phyloP scores from a whole-genome alignment of 495 filamentous ascomycete genomes.

The Endocarpon pusillum region DNA sequence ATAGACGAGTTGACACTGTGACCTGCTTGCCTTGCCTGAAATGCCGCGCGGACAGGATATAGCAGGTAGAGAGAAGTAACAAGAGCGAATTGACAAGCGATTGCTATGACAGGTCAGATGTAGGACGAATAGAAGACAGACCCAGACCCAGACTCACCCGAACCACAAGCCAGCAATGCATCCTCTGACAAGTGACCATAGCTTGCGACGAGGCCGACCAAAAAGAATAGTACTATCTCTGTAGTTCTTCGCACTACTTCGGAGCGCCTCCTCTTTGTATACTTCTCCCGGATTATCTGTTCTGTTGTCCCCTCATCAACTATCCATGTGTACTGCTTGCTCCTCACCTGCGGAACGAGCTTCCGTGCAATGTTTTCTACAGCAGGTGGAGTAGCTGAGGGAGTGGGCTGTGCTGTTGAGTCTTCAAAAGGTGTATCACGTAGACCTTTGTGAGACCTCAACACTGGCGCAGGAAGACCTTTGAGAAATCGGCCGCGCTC shows the following conservation, averaged over 20 bases:
- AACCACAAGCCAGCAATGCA: background rate
- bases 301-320: too few species aligned
- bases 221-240: background rate
- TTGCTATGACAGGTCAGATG: slow-evolving; percentile 23
- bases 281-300: slow-evolving; percentile 15
- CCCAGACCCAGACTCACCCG: slow-evolving; percentile 8
- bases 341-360: too few species aligned
- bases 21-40: background rate
- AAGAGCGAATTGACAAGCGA: slow-evolving; percentile 25
- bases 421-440: too few species aligned
- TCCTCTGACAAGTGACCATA: background rate
- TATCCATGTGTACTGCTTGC: too few species aligned
- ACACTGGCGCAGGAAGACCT: slow-evolving; percentile 59
- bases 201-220: too few species aligned
- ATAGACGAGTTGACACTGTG: slow-evolving; percentile 15
- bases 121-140: slow-evolving; percentile 8
- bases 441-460: slow-evolving; percentile 58
- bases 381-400: too few species aligned
- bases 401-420: too few species aligned
- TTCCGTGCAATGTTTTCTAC: too few species aligned
- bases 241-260: slow-evolving; percentile 14
- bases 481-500: slow-evolving; percentile 55
- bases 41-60: slow-evolving; percentile 26
- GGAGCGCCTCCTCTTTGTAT: slow-evolving; percentile 19
- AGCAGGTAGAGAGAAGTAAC: slow-evolving; percentile 26